Base-by-base conservation (phyloP, 495 filamentous ascomycete species). In the Hypoxylon intermedium region DNA sequence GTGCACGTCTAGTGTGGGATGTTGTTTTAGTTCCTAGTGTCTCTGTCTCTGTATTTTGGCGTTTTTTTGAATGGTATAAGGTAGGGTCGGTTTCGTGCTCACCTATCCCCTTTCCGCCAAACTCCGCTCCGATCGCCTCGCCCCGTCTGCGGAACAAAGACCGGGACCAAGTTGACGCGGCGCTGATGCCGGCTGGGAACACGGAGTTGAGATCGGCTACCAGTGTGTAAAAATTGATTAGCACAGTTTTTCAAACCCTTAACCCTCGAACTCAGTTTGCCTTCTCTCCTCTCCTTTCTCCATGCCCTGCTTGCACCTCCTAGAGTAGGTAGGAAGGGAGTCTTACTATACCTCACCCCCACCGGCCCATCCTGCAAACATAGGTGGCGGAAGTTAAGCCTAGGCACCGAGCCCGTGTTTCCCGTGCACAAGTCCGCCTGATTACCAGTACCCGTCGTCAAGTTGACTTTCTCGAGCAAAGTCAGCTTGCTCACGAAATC, bases 401-500 rank as follows among this genome's bases (percentile, higher is more conserved):
- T 53, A 1, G 72, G 71, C 15, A 83, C 73, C 13, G 82, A 72
- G 2, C 85, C 87, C 18, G 82, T 86, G 53, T 92, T 86, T 31
- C 92, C 92, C 9, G 94, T 88, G 69, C 91, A 95, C 58, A 79
- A 72, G 54, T 87, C 87, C 6, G 82, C 77, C 68, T 85, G 71
- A 87, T 91, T 93, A 58, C 89, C 89, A 40, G 83, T 80, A 58
- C 90, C 90, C 2, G 88, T 90, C 4, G 87, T 90, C 54, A 91
- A 67, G 53, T 91, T 91, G 12, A 70, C 90, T 72, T 97, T 97
- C 71, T 96, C 92, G 9, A 86, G 72, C 53, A 97, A 71, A 16
- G 83, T 91, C 84, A 97, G 90, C 63, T 83, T 76, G 49, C 77
- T 69, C 0, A 96, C 93, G 64, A 97, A 73, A 38, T 75, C 79